phyloP scores from a whole-genome alignment of 768 basidiomycete species.

The Filobasidium wieringae region DNA sequence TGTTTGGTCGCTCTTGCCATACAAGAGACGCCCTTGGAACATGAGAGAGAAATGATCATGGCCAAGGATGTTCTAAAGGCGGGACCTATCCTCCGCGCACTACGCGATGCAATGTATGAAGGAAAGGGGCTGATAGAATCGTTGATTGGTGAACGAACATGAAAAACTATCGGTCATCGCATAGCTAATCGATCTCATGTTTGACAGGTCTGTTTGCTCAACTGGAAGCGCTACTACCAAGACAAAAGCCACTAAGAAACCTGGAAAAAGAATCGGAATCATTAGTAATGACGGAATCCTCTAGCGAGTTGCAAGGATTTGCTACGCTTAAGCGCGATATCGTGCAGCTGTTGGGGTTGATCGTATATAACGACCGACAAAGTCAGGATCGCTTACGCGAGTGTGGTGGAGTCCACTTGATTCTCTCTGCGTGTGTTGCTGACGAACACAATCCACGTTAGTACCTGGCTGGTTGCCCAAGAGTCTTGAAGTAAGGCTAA shows the following conservation, averaged over 20 bases:
- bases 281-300: not conserved
- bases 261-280: constrained; percentile 20
- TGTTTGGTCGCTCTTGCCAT: constrained; percentile 58
- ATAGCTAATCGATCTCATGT: not conserved
- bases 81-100: constrained; percentile 42
- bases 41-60: constrained; percentile 16
- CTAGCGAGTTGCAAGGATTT: constrained; percentile 46
- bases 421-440: constrained; percentile 78
- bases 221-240: constrained; percentile 71
- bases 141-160: constrained; percentile 47
- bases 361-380: constrained; percentile 53
- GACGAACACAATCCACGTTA: constrained; percentile 87
- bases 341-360: constrained; percentile 70
- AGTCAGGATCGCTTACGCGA: constrained; percentile 64
- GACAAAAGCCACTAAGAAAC: constrained; percentile 58
- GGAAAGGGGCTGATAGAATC: constrained; percentile 46
- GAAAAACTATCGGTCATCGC: not conserved
- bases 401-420: constrained; percentile 62
- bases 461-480: constrained; percentile 37
- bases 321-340: constrained; percentile 77
- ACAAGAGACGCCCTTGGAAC: constrained; percentile 40
- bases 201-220: constrained; percentile 55
- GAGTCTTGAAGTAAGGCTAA: not conserved
- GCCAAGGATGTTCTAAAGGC: constrained; percentile 12
- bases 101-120: constrained; percentile 27